Evolutionary conservation across 225 moss, liverwort and hornwort genomes (phyloP).

Genomic region (Rhytidiadelphus loreus): DNA sequence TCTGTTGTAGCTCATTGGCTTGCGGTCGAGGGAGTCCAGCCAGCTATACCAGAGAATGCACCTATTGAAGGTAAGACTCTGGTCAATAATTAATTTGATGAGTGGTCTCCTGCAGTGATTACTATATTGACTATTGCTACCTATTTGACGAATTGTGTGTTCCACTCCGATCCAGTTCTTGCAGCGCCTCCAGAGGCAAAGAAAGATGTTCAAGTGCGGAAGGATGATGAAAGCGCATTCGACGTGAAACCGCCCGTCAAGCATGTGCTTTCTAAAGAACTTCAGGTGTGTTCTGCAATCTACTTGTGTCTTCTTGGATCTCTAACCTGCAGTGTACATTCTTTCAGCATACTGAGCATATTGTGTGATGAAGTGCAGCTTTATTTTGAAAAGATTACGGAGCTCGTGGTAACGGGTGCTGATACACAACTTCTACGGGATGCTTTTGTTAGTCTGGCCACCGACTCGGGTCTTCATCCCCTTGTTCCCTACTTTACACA

Average conservation of each 20-base stretch:
- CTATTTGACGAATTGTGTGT: slow-evolving; percentile 1
- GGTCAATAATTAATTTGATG: background rate
- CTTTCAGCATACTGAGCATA: slow-evolving; percentile 5
- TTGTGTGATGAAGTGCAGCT: slow-evolving; percentile 44
- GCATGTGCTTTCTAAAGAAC: slow-evolving; percentile 91
- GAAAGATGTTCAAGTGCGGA: slow-evolving; percentile 68
- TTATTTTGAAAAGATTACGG: slow-evolving; percentile 91
- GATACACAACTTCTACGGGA: slow-evolving; percentile 70
- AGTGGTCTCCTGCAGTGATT: background rate
- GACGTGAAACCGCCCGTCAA: slow-evolving; percentile 88
- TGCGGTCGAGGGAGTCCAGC: slow-evolving; percentile 96
- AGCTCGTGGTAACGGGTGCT: slow-evolving; percentile 74
- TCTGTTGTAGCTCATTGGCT: slow-evolving; percentile 93
- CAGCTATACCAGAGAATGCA: slow-evolving; percentile 97
- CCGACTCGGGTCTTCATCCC: slow-evolving; percentile 97
- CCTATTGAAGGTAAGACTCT: slow-evolving; percentile 64
- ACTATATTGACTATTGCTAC: background rate
- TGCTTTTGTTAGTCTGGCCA: slow-evolving; percentile 84
- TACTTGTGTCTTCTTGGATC: background rate
- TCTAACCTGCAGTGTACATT: background rate
- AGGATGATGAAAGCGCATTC: slow-evolving; percentile 69
- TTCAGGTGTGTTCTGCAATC: slow-evolving; percentile 51
- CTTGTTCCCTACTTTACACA: slow-evolving; percentile 95
- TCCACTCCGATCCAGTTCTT: slow-evolving; percentile 34
- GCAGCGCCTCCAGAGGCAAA: slow-evolving; percentile 63